Percentiles rank a stretch among this genome's conserved stretches.
Evolutionary conservation across 2,329 filamentous ascomycete genomes (phyloP).

Genomic region (Lachnellula cervina): DNA sequence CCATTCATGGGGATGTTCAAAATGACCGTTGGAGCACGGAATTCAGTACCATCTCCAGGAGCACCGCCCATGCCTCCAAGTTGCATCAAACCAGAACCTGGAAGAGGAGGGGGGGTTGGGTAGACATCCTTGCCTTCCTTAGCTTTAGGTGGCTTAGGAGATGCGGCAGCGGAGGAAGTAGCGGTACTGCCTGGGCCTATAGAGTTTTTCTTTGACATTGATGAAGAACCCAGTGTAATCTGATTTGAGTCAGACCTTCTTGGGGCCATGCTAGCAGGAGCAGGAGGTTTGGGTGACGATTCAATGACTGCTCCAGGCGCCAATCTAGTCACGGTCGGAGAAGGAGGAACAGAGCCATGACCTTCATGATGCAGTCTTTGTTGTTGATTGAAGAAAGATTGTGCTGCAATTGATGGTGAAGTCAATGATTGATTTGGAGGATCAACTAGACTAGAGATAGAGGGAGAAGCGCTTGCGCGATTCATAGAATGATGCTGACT

Average conservation of each 20-base stretch:
- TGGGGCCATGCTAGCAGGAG: conserved; percentile 9
- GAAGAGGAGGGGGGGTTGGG: conserved; percentile 47
- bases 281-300: conserved; percentile 20
- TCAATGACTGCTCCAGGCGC: conserved; percentile 19
- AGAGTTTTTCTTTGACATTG: conserved; percentile 31
- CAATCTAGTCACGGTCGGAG: conserved; percentile 25
- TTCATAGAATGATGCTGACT: conserved; percentile 46
- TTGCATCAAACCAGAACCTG: conserved; percentile 59
- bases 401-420: conserved; percentile 28
- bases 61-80: conserved; percentile 47
- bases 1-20: conserved; percentile 77
- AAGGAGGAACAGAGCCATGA: conserved; percentile 26
- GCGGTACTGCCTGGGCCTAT: conserved; percentile 43
- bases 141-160: conserved; percentile 49
- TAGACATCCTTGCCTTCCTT: conserved; percentile 41
- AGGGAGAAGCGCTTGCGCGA: conserved; percentile 82
- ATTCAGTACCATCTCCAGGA: conserved; percentile 49
- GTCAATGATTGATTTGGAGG: conserved; percentile 43
- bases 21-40: conserved; percentile 69
- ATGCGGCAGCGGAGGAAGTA: conserved; percentile 46
- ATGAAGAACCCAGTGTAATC: conserved; percentile 14
- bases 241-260: conserved; percentile 13
- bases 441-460: conserved; percentile 86
- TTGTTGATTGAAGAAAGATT: conserved; percentile 34
- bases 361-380: conserved; percentile 23